phyloP scores from a whole-genome alignment of 306 rosid genomes.

The Trifolium fragiferum region DNA sequence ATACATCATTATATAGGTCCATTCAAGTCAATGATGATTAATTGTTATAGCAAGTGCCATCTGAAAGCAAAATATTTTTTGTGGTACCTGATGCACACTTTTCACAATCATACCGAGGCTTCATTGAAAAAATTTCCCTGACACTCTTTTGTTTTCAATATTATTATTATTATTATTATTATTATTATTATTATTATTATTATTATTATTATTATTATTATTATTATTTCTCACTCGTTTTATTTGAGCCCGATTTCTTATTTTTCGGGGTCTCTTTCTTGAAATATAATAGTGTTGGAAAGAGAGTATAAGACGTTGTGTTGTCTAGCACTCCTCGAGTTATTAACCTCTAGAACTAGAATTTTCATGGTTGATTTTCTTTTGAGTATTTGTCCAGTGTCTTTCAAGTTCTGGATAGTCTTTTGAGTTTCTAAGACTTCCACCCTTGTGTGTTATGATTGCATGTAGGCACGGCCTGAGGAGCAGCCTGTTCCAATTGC shows the following conservation, averaged over 20 bases:
- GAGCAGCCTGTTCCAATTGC: slow-evolving; percentile 24
- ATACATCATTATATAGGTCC: background rate
- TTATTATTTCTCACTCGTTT: no score
- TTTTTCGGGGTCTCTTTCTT: background rate
- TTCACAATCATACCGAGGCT: slow-evolving; percentile 39
- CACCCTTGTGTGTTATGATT: slow-evolving; percentile 9
- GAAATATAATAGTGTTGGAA: background rate
- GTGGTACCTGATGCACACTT: slow-evolving; percentile 27
- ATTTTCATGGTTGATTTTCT: background rate
- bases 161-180: no score
- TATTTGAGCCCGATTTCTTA: background rate
- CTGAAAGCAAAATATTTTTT: slow-evolving; percentile 16
- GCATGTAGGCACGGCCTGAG: slow-evolving; percentile 53
- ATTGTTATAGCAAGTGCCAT: slow-evolving; percentile 40
- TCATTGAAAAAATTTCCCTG: background rate
- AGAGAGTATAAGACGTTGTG: background rate
- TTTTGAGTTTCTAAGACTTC: slow-evolving; percentile 20
- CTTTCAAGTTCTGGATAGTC: slow-evolving; percentile 22
- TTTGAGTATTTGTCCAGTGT: background rate
- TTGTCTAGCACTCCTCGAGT: background rate
- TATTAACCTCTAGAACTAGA: slow-evolving; percentile 20
- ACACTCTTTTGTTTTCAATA: background rate
- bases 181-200: no score
- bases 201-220: no score
- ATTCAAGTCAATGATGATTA: slow-evolving; percentile 35